phyloP scores from a whole-genome alignment of 768 basidiomycete species.

The Phanerochaete carnosa region DNA sequence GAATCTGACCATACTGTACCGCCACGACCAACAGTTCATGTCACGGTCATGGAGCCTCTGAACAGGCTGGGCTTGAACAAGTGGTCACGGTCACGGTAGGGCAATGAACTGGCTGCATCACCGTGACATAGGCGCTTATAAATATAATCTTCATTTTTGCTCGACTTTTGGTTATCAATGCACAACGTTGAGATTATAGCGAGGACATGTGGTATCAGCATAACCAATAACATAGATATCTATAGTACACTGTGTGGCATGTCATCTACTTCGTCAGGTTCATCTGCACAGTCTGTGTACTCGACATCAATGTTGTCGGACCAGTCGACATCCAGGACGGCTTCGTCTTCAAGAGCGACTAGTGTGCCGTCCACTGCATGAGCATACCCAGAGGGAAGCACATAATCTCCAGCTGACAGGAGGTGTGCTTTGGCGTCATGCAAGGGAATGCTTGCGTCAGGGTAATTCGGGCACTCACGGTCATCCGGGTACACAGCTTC shows the following conservation, averaged over 20 bases:
- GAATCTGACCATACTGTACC: conserved; percentile 1
- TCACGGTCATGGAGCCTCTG: conserved; percentile 1
- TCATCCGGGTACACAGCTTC: not conserved
- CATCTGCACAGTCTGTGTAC: not conserved
- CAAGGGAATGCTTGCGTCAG: not conserved
- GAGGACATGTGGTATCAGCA: not conserved
- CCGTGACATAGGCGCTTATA: not conserved
- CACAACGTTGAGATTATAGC: not conserved
- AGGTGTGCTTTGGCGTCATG: not conserved
- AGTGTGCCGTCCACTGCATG: not conserved
- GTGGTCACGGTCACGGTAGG: not conserved
- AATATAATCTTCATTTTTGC: not conserved
- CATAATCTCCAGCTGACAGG: no score
- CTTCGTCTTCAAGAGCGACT: not conserved
- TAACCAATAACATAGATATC: no score
- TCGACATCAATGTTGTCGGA: not conserved
- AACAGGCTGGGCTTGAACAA: not conserved
- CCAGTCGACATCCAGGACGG: not conserved
- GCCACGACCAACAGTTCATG: not conserved
- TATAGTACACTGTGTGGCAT: not conserved
- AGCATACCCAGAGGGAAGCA: not conserved
- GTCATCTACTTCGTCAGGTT: not conserved
- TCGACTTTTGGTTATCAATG: not conserved
- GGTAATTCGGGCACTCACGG: not conserved
- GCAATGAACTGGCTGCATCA: no score